Conservation (phyloP, 345 rosid species). For the Aethionema arabicum region DNA sequence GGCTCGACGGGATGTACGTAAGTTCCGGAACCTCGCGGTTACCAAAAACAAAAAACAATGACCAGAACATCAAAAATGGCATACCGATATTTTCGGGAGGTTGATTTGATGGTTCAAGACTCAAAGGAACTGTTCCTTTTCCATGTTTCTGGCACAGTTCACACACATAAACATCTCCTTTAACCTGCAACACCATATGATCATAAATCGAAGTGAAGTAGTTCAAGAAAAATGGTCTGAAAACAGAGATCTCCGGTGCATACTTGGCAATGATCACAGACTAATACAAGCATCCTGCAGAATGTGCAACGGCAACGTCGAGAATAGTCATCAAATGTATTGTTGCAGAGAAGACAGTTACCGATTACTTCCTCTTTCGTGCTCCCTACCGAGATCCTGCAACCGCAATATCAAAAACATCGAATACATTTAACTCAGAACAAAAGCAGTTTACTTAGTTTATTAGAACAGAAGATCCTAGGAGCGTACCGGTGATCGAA, state of each 20-base stretch:
- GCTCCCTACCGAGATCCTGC: conserved; percentile 90
- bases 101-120: conserved; percentile 33
- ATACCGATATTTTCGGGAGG: conserved; percentile 49
- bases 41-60: too few relatives aligned
- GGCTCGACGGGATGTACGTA: too few relatives aligned
- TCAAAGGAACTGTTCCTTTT: conserved; percentile 34
- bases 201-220: not conserved
- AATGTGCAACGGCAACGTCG: conserved; percentile 72
- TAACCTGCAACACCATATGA: conserved; percentile 46
- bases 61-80: too few relatives aligned
- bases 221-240: not conserved
- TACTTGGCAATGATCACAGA: conserved; percentile 80
- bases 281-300: conserved; percentile 92
- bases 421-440: not conserved
- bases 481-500: conserved; percentile 80
- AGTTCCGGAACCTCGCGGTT: too few relatives aligned
- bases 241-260: conserved; percentile 1
- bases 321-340: conserved; percentile 78
- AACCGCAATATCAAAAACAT: conserved; percentile 25
- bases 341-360: conserved; percentile 69
- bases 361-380: conserved; percentile 56
- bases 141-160: conserved; percentile 83
- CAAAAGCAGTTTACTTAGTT: not conserved
- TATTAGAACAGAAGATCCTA: not conserved
- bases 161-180: conserved; percentile 56